Evolutionary conservation across 257 asterid species (phyloP).

Genomic region (Perilla frutescens): DNA sequence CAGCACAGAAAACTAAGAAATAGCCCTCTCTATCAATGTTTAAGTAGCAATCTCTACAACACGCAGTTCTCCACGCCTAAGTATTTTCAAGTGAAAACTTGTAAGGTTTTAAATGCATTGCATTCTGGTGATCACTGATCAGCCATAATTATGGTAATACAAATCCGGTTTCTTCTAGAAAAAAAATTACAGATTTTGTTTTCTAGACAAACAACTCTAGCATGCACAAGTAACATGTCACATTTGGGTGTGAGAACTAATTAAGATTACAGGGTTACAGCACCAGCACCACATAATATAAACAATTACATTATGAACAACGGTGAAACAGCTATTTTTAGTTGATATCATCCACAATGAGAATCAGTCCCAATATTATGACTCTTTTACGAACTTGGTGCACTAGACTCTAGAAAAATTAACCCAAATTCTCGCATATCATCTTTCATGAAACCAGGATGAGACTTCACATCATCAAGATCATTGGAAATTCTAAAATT

Average conservation of each 20-base stretch:
- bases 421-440: background rate
- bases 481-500: no score
- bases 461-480: background rate
- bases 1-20: background rate
- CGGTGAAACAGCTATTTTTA: background rate
- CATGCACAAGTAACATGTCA: background rate
- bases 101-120: background rate
- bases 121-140: background rate
- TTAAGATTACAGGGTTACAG: background rate
- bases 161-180: background rate
- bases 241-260: slow-evolving; percentile 4
- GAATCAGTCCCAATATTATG: background rate
- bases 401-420: background rate
- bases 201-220: background rate
- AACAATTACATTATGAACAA: no score
- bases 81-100: background rate
- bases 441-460: background rate
- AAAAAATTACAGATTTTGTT: background rate
- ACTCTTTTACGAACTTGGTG: background rate
- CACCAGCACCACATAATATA: background rate
- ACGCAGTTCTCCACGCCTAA: background rate
- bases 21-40: background rate
- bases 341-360: background rate
- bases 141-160: background rate
- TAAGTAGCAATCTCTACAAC: background rate